phyloP scores from a whole-genome alignment of 2,329 filamentous ascomycete species.

The Aureobasidium sp. region DNA sequence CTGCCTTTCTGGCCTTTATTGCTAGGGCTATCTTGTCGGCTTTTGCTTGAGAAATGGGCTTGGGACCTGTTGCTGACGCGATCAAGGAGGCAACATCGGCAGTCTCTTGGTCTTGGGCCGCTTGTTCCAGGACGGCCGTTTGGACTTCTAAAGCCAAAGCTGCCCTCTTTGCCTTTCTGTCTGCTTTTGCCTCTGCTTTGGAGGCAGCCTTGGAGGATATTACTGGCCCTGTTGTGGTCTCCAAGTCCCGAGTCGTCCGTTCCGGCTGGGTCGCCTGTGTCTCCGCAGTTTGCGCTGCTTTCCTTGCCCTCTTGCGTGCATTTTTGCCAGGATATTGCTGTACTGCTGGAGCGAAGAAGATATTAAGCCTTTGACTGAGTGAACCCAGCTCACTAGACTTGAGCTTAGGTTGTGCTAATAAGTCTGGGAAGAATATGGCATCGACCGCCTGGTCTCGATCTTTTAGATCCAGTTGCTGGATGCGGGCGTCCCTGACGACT shows the following conservation, averaged over 20 bases:
- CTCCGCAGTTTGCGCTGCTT: neutral
- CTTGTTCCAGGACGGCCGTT: neutral
- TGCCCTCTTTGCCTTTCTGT: conserved; percentile 8
- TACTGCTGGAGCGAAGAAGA: neutral
- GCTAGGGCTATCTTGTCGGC: neutral
- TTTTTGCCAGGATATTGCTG: conserved; percentile 5
- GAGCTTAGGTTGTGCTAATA: neutral
- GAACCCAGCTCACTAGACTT: neutral
- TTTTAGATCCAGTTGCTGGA: neutral
- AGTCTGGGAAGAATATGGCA: conserved; percentile 1
- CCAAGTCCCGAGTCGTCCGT: neutral
- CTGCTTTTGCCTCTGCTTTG: neutral
- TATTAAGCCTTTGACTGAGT: neutral
- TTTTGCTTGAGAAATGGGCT: neutral
- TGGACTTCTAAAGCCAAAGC: neutral
- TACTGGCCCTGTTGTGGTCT: neutral
- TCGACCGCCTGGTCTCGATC: neutral
- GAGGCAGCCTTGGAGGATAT: neutral
- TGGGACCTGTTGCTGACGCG: conserved; percentile 5
- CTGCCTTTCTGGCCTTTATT: neutral
- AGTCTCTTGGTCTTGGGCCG: neutral
- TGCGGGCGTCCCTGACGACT: neutral
- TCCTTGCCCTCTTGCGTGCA: conserved; percentile 6
- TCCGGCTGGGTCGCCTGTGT: neutral
- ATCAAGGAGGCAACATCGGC: conserved; percentile 7